These are phyloP conservation scores for Cercospora canescens DNA, from an alignment of 2,329 filamentous ascomycete genomes.

Conservation along the genomic window DNA sequence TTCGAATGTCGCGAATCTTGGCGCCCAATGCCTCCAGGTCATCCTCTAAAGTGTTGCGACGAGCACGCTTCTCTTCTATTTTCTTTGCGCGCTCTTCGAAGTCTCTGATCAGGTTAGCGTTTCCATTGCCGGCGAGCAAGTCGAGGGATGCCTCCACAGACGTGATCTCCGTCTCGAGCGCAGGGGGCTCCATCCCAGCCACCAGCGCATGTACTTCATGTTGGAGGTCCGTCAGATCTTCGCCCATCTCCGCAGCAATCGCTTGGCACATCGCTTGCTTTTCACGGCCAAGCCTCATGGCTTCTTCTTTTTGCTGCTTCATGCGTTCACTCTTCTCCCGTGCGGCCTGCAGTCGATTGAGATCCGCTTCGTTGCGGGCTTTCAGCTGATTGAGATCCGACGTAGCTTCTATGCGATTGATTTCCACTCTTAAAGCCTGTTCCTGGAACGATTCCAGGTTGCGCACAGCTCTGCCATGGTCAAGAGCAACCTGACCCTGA, in stretches of 20 bases:
- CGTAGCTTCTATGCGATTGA: constrained; percentile 74
- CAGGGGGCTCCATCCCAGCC: constrained; percentile 38
- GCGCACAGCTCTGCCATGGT: constrained; percentile 63
- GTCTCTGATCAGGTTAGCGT: constrained; percentile 72
- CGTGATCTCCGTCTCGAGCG: constrained; percentile 70
- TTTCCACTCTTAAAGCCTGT: constrained; percentile 66
- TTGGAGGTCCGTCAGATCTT: constrained; percentile 26
- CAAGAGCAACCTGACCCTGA: constrained; percentile 46
- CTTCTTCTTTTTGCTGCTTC: constrained; percentile 50
- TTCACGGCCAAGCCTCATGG: constrained; percentile 31
- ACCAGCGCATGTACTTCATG: constrained; percentile 27
- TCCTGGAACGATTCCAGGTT: constrained; percentile 62
- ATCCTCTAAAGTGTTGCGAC: constrained; percentile 53
- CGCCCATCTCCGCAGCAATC: background rate
- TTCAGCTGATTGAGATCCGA: constrained; percentile 76
- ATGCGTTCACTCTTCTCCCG: constrained; percentile 57
- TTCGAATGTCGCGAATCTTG: constrained; percentile 66
- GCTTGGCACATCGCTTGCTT: constrained; percentile 30
- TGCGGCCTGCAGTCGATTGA: constrained; percentile 64
- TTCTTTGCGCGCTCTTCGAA: constrained; percentile 71
- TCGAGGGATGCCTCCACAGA: constrained; percentile 75
- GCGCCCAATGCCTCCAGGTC: constrained; percentile 57
- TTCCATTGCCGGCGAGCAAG: constrained; percentile 66
- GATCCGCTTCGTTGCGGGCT: constrained; percentile 71
- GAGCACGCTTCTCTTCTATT: constrained; percentile 62